A percentile compares a stretch with the other conserved stretches of the same genome.
Conservation (phyloP, 2,329 filamentous ascomycete genomes). For the Hymenoscyphus salicellus region DNA sequence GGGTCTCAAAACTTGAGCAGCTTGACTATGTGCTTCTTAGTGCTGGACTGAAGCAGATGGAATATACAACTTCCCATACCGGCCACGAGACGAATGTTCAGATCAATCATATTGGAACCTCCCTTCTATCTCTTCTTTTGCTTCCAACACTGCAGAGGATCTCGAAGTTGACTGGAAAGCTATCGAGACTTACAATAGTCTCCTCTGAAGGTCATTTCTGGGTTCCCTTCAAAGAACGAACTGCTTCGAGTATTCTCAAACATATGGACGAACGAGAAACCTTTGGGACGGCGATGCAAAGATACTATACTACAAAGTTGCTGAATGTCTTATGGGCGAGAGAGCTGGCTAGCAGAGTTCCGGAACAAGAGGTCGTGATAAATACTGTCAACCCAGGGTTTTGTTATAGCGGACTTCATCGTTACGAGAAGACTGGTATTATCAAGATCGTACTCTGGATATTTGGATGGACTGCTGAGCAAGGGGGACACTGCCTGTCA, state of each 20-base stretch:
- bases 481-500: background rate
- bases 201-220: constrained; percentile 12
- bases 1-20: background rate
- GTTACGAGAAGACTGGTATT: background rate
- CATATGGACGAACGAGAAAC: constrained; percentile 10
- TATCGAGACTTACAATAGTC: background rate
- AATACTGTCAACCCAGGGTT: constrained; percentile 3
- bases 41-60: background rate
- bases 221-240: constrained; percentile 9
- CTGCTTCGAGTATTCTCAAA: constrained; percentile 2
- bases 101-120: background rate
- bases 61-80: background rate
- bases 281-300: constrained; percentile 3
- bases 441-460: background rate
- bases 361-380: background rate
- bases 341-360: background rate
- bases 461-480: background rate
- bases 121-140: background rate
- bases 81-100: background rate
- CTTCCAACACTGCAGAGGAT: background rate
- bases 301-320: constrained; percentile 3
- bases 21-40: background rate
- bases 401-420: constrained; percentile 5
- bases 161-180: background rate
- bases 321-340: constrained; percentile 3